phyloP scores from a whole-genome alignment of 495 filamentous ascomycete species.

The Lindgomyces ingoldianus region DNA sequence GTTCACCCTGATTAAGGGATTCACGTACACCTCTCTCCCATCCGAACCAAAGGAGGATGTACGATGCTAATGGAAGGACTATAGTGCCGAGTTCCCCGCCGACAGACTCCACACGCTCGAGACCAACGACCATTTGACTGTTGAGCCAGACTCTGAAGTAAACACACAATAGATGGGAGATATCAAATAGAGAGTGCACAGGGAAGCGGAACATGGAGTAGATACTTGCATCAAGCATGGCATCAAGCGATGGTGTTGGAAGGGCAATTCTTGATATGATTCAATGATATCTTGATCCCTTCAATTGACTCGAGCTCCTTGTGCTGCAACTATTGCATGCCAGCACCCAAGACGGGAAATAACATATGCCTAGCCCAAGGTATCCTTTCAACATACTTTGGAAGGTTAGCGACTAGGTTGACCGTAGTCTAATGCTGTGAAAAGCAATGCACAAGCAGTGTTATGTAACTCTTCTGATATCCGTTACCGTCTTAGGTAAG shows the following conservation, averaged over 20 bases:
- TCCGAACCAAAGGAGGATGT: neutral
- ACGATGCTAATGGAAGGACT: neutral
- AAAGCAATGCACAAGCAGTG: too few relatives aligned
- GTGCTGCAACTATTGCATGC: too few relatives aligned
- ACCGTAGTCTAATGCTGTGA: too few relatives aligned
- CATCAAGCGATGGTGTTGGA: constrained; percentile 20
- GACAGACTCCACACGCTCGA: constrained; percentile 63
- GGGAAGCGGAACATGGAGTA: neutral
- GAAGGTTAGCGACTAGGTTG: too few relatives aligned
- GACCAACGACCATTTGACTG: constrained; percentile 67
- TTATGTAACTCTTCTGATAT: too few relatives aligned
- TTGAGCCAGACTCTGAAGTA: constrained; percentile 73
- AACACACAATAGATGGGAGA: constrained; percentile 62
- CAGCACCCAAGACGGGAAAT: too few relatives aligned
- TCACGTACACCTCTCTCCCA: constrained; percentile 61
- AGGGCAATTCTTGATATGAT: constrained; percentile 4
- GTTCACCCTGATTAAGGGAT: constrained; percentile 84
- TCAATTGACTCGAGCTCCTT: too few relatives aligned
- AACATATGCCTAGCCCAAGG: too few relatives aligned
- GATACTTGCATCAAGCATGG: constrained; percentile 4
- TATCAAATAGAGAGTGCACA: neutral
- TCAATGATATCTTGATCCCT: neutral
- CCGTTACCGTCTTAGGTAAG: too few relatives aligned
- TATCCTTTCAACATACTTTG: too few relatives aligned
- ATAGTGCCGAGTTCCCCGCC: constrained; percentile 72